A percentile compares a stretch with the other conserved stretches of the same genome.
Conservation (phyloP, 306 rosid genomes). For the Dicorynia guianensis region DNA sequence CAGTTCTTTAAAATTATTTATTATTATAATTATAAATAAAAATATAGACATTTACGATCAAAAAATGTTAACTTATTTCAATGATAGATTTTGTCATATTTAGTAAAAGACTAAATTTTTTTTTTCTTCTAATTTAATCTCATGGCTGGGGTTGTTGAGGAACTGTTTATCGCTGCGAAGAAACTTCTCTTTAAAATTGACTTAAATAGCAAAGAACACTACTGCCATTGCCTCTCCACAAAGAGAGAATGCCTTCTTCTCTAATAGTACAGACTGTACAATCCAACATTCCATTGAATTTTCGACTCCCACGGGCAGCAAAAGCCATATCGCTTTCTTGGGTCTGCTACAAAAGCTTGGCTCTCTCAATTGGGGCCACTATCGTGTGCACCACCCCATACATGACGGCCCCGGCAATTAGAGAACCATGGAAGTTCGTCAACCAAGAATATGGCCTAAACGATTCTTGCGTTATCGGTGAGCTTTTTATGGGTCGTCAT, state of each 20-base stretch:
- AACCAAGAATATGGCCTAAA: slow-evolving; percentile 49
- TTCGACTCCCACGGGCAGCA: slow-evolving; percentile 63
- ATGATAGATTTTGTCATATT: too few relatives aligned
- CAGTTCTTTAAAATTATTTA: too few relatives aligned
- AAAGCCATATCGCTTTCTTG: slow-evolving; percentile 93
- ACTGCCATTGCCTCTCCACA: slow-evolving; percentile 99
- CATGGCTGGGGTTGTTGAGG: too few relatives aligned
- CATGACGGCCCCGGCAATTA: slow-evolving; percentile 90
- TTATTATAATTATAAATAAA: too few relatives aligned
- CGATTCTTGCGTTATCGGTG: slow-evolving; percentile 30
- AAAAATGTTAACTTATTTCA: too few relatives aligned
- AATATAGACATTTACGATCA: too few relatives aligned
- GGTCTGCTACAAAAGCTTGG: slow-evolving; percentile 90
- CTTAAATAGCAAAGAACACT: slow-evolving; percentile 91
- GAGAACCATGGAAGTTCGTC: slow-evolving; percentile 78
- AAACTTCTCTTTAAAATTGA: too few relatives aligned
- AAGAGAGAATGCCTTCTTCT: slow-evolving; percentile 89
- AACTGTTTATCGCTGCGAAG: too few relatives aligned
- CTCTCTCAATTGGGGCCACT: slow-evolving; percentile 94
- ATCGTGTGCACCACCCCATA: slow-evolving; percentile 92
- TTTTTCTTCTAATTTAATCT: too few relatives aligned
- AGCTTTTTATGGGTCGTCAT: too few relatives aligned
- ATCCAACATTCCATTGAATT: slow-evolving; percentile 91
- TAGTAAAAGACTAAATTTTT: too few relatives aligned
- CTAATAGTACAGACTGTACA: slow-evolving; percentile 69